These are phyloP conservation scores for Pseudonitzschia multiseries DNA, from an alignment of 108 stramenopile genomes.

Conservation along the genomic window DNA sequence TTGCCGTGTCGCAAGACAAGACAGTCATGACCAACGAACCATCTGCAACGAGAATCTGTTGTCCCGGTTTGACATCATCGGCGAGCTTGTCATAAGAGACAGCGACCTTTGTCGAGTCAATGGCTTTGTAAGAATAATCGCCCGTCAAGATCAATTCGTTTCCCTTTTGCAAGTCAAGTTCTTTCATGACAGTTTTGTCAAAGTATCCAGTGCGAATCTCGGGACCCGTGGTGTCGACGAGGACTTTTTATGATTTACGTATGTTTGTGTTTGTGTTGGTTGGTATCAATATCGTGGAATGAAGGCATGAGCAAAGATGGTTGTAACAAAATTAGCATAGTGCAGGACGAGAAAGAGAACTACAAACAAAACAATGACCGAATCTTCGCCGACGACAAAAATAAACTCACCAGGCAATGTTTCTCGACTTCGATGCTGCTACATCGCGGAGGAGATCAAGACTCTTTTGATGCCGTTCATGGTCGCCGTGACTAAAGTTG, in stretches of 20 bases:
- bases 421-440: conserved; percentile 57
- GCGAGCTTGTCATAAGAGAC: conserved; percentile 77
- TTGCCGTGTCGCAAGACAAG: conserved; percentile 48
- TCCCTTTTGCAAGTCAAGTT: conserved; percentile 59
- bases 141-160: conserved; percentile 64
- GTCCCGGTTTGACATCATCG: conserved; percentile 63
- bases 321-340: no score
- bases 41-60: conserved; percentile 83
- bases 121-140: conserved; percentile 66
- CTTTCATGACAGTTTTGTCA: conserved; percentile 56
- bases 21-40: conserved; percentile 85
- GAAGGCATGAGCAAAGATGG: neutral
- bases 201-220: conserved; percentile 93
- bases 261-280: conserved; percentile 15
- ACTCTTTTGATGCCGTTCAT: conserved; percentile 66
- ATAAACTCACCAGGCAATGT: conserved; percentile 27
- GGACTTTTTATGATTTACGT: conserved; percentile 36
- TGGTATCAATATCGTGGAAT: neutral
- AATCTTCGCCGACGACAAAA: neutral
- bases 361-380: neutral
- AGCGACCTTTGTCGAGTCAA: conserved; percentile 50
- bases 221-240: conserved; percentile 90
- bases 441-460: conserved; percentile 69
- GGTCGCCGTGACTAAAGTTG: conserved; percentile 91
- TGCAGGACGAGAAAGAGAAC: neutral